phyloP scores from a whole-genome alignment of 441 rosid genomes.

The Pelargonium citronellum region DNA sequence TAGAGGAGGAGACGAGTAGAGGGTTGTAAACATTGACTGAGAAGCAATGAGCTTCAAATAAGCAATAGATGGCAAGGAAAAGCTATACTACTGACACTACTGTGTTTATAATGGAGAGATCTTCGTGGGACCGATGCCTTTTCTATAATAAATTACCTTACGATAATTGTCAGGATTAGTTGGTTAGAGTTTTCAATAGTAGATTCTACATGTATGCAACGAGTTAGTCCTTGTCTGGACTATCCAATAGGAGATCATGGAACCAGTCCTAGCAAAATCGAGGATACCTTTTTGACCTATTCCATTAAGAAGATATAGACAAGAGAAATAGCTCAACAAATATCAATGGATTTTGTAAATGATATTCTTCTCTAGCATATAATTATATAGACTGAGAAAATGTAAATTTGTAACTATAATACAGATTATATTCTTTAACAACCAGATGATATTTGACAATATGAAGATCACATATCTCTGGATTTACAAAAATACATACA shows the following conservation, averaged over 20 bases:
- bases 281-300: neutral
- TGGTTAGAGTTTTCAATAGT: no score
- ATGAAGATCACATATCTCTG: neutral
- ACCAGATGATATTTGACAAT: neutral
- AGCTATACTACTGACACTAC: no score
- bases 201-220: no score
- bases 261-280: no score
- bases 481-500: conserved; percentile 10
- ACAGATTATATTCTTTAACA: neutral
- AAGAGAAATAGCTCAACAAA: neutral
- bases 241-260: neutral
- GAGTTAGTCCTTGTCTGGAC: neutral
- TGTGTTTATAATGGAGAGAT: no score
- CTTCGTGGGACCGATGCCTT: no score
- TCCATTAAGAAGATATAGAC: neutral
- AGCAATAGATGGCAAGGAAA: no score
- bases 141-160: no score
- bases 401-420: neutral
- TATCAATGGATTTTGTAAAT: neutral
- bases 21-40: no score
- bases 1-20: no score
- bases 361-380: neutral
- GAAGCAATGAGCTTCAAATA: no score
- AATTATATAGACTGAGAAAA: neutral
- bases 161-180: no score